These are phyloP conservation scores for Lichtheimia hyalospora DNA, from an alignment of 371 early-diverging fungal genomes.

Conservation along the genomic window DNA sequence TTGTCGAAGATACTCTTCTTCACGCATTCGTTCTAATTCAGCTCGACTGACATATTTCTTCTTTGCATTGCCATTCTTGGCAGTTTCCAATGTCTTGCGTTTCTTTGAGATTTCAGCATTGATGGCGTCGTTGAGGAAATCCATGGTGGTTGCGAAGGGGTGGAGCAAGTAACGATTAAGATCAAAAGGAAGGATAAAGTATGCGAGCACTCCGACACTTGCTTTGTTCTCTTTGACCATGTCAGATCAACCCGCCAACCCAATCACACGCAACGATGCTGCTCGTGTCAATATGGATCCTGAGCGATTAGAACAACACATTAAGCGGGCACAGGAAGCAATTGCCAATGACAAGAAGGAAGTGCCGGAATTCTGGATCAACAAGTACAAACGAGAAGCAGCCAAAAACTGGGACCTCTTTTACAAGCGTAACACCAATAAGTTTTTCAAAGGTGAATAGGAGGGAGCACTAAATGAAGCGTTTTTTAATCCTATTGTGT, in stretches of 20 bases:
- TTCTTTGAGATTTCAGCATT: slow-evolving; percentile 73
- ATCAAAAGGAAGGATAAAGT: slow-evolving; percentile 4
- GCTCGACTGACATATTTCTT: slow-evolving; percentile 76
- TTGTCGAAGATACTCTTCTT: slow-evolving; percentile 61
- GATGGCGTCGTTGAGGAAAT: slow-evolving; percentile 59
- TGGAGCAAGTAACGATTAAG: neutral
- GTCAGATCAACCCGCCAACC: neutral
- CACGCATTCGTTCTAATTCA: slow-evolving; percentile 72
- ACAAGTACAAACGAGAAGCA: slow-evolving; percentile 83
- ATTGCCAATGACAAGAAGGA: slow-evolving; percentile 64
- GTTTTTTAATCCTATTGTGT: neutral
- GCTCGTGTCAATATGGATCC: slow-evolving; percentile 33
- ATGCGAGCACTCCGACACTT: too few species aligned
- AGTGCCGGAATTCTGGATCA: slow-evolving; percentile 76
- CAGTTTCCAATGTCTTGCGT: slow-evolving; percentile 49
- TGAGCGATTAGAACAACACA: slow-evolving; percentile 44
- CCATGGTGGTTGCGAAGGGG: slow-evolving; percentile 47
- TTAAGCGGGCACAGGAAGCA: slow-evolving; percentile 60
- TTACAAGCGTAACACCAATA: slow-evolving; percentile 90
- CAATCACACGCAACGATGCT: slow-evolving; percentile 16
- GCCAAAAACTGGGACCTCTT: slow-evolving; percentile 87
- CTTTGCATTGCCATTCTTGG: slow-evolving; percentile 34
- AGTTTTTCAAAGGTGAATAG: slow-evolving; percentile 77
- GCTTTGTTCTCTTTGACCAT: too few species aligned
- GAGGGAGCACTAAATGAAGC: neutral